Percentiles rank a stretch among this genome's conserved stretches.
These are phyloP conservation scores for Suhomyces pyralidae DNA, from an alignment of 805 yeast species.

Conservation along the genomic window DNA sequence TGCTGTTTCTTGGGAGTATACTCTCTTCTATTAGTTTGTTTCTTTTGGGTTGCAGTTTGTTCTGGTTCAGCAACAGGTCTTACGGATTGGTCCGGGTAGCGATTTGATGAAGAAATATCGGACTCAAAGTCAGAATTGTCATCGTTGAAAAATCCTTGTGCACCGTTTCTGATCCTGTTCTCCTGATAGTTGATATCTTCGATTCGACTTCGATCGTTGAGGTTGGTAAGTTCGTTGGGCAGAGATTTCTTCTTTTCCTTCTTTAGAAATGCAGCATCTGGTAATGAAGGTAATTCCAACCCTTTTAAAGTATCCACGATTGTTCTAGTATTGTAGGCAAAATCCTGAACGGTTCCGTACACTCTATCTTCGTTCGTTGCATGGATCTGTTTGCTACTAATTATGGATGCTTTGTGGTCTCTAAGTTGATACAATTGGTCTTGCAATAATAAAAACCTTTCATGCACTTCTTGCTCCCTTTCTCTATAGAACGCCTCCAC, in stretches of 20 bases:
- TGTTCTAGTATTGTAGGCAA: conserved; percentile 28
- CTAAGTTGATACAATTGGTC: conserved; percentile 65
- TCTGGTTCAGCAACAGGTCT: neutral
- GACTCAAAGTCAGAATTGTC: conserved; percentile 4
- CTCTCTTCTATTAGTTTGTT: conserved; percentile 43
- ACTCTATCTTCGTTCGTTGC: conserved; percentile 6
- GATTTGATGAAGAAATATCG: neutral
- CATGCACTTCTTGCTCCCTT: conserved; percentile 58
- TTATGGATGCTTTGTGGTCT: conserved; percentile 42
- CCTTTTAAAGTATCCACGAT: conserved; percentile 21
- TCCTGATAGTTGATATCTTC: conserved; percentile 34
- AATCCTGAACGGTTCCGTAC: conserved; percentile 23
- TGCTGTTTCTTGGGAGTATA: conserved; percentile 36
- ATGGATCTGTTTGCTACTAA: conserved; percentile 10
- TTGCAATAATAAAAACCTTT: conserved; percentile 58
- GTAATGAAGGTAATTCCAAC: conserved; percentile 42
- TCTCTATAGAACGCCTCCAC: conserved; percentile 60
- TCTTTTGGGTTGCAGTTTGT: conserved; percentile 18
- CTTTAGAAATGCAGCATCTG: conserved; percentile 31
- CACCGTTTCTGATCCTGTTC: conserved; percentile 38
- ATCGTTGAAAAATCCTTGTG: conserved; percentile 4
- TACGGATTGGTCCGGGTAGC: neutral
- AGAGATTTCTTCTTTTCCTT: conserved; percentile 11
- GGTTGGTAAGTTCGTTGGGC: conserved; percentile 11
- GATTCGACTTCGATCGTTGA: conserved; percentile 3